These are phyloP conservation scores for Neurospora cerealis DNA, from an alignment of 495 filamentous ascomycete species.

Conservation along the genomic window DNA sequence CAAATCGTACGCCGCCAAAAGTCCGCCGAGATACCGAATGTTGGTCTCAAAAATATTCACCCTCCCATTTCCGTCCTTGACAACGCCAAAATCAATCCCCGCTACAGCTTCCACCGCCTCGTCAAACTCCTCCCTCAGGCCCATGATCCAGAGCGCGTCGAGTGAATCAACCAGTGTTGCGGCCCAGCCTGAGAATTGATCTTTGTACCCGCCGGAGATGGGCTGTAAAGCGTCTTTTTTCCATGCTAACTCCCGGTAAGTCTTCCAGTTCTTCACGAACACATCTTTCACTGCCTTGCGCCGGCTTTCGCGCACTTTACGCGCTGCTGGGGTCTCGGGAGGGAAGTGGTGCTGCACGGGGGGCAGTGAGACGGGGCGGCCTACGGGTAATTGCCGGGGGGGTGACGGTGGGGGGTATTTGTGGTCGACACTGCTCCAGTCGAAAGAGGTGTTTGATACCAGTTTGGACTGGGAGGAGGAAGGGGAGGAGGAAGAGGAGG, in stretches of 20 bases:
- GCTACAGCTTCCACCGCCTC: constrained; percentile 64
- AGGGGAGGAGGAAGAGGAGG: not conserved
- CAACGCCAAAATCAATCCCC: constrained; percentile 71
- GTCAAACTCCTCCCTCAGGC: constrained; percentile 70
- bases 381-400: constrained; percentile 53
- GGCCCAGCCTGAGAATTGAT: constrained; percentile 85
- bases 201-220: constrained; percentile 41
- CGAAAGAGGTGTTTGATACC: constrained; percentile 24
- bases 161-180: constrained; percentile 81
- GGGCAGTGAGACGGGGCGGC: constrained; percentile 38
- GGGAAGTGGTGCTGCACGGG: constrained; percentile 58
- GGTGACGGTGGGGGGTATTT: constrained; percentile 40
- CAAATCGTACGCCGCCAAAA: constrained; percentile 71
- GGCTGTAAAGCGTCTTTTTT: constrained; percentile 68
- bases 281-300: constrained; percentile 53
- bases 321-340: constrained; percentile 43
- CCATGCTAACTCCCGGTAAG: constrained; percentile 72
- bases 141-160: constrained; percentile 91
- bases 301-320: constrained; percentile 44
- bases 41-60: constrained; percentile 77
- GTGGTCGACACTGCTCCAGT: constrained; percentile 52
- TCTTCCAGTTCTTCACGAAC: constrained; percentile 64
- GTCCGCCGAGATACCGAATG: constrained; percentile 71
- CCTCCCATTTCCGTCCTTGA: constrained; percentile 33
- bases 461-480: not conserved